Conservation (phyloP, 345 rosid genomes). For the Eucalyptus globulus region DNA sequence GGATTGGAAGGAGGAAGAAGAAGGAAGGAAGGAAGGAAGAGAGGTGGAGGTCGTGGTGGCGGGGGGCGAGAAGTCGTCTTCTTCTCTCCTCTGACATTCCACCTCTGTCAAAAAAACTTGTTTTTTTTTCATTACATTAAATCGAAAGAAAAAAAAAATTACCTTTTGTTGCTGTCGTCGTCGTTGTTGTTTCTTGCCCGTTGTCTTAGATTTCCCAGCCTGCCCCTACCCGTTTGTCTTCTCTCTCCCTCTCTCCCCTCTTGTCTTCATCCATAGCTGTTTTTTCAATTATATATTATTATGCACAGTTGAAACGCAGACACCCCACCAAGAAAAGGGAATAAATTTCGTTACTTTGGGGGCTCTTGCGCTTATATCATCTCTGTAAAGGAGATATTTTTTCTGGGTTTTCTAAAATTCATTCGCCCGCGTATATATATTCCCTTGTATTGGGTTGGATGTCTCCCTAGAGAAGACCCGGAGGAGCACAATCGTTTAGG, state of each 20-base stretch:
- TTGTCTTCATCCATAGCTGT: neutral
- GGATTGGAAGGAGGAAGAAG: neutral
- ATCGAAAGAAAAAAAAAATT: neutral
- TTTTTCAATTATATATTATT: neutral
- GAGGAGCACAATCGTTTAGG: neutral
- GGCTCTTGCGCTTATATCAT: neutral
- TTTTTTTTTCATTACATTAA: neutral
- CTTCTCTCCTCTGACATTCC: constrained; percentile 15
- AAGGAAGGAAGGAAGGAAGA: neutral
- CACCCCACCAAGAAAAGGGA: neutral
- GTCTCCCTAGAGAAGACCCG: neutral
- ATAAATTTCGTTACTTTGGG: neutral
- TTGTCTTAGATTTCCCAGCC: neutral
- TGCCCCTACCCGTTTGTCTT: neutral
- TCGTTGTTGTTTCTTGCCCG: neutral
- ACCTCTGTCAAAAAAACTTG: neutral
- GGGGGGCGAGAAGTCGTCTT: constrained; percentile 1
- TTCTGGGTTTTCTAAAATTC: neutral
- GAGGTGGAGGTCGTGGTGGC: neutral
- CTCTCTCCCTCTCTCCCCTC: neutral
- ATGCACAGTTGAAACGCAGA: neutral
- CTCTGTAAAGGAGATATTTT: neutral
- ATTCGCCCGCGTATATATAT: neutral
- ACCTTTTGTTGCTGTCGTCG: neutral
- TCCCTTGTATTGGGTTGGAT: neutral